Base-by-base conservation (phyloP, 2,329 filamentous ascomycete genomes). In the Tolypocladium inflatum region DNA sequence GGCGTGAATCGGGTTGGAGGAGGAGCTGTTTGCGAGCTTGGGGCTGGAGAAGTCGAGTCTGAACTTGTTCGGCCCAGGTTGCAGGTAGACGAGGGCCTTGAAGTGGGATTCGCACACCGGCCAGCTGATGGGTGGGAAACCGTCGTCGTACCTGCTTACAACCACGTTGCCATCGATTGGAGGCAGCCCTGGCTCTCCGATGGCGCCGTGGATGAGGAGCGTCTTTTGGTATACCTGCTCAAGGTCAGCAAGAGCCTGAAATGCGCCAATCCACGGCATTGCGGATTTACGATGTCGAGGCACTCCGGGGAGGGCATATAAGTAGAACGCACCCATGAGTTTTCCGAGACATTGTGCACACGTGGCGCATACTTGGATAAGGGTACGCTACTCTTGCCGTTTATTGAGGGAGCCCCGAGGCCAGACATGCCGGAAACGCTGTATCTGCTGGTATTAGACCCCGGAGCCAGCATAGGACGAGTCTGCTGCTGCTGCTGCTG, bases 151-250 rank as follows among this genome's bases (percentile, higher is more conserved):
- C 67, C 94, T 89, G 67, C 82, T 87, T 61, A 97, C 82, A 3
- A 86, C 91, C 55, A 97, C 68, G 37, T 77, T 88, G 63, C 94
- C 94, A 68, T 96, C 91, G 60, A 95, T 73, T 56, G 84, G 78
- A 68, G 84, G 83, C 56, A 85, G 80, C 39, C 79, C 75, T 33
- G 85, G 78, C 63, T 96, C 90, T 59, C 89, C 91, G 63, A 96
- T 87, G 54, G 89, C 86, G 55, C 93, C 93, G 66, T 87, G 85
- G 53, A 97, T 80, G 30, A 94, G 81, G 23, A 97, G 79, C 10
- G 95, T 83, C 70, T 96, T 97, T 77, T 97, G 91, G 68, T 96
- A 90, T 23, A 95, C 90, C 91, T 96, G n/a, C 64, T 42, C 39
- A 45, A 21, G 37, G 64, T 71, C 58, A 70, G 69, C 48, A 55